Percentiles rank a stretch among this genome's conserved stretches.
phyloP scores from a whole-genome alignment of 805 yeast genomes.

The Kuraishia piskuri region DNA sequence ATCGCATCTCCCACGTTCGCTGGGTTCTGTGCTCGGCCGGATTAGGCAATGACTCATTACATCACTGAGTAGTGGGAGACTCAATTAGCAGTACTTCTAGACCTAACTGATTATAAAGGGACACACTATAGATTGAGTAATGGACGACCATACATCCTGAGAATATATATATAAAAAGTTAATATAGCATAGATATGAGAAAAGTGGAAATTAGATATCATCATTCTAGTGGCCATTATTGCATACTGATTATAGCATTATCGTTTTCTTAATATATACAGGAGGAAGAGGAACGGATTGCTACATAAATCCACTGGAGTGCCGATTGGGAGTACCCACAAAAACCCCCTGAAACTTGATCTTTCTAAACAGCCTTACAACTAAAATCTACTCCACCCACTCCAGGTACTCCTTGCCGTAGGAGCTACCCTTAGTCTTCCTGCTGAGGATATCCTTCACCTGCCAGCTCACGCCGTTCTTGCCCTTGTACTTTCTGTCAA shows the following conservation, averaged over 20 bases:
- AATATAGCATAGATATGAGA: too few relatives aligned
- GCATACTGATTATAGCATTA: not conserved
- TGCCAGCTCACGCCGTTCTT: slow-evolving; percentile 58
- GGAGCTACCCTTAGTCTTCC: slow-evolving; percentile 42
- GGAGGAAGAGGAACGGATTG: not conserved
- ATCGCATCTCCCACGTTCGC: not conserved
- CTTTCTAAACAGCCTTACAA: not conserved
- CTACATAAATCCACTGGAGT: too few relatives aligned
- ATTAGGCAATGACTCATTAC: not conserved
- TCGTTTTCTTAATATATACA: not conserved
- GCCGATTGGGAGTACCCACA: too few relatives aligned
- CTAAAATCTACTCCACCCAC: slow-evolving; percentile 29
- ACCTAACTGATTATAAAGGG: too few relatives aligned
- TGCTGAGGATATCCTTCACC: slow-evolving; percentile 47
- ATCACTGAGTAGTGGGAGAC: not conserved
- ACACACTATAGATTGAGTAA: too few relatives aligned
- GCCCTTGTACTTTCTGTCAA: slow-evolving; percentile 37
- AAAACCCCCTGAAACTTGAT: too few relatives aligned
- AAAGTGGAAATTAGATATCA: too few relatives aligned
- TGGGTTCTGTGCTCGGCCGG: not conserved
- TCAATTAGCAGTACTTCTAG: too few relatives aligned
- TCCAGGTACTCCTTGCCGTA: slow-evolving; percentile 33
- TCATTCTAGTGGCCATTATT: too few relatives aligned
- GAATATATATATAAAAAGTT: too few relatives aligned
- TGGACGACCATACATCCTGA: too few relatives aligned